Conservation (phyloP, 2,329 filamentous ascomycete genomes). For the Diaporthe ilicicola region DNA sequence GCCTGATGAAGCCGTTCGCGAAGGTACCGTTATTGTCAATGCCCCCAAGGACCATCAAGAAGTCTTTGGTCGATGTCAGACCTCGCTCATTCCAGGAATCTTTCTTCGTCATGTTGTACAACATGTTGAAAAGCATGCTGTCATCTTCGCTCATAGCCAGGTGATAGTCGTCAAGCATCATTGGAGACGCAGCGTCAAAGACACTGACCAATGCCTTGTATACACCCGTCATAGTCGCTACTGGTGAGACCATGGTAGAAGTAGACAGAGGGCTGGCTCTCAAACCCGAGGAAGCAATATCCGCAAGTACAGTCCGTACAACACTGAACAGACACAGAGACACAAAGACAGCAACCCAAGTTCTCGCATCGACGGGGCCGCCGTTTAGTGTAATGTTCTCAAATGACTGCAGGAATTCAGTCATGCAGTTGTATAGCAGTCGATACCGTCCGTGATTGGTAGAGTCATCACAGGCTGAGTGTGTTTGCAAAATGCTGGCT, state of each 20-base stretch:
- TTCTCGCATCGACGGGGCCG: conserved; percentile 49
- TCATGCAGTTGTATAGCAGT: conserved; percentile 59
- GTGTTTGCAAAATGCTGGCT: conserved; percentile 43
- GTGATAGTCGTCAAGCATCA: conserved; percentile 54
- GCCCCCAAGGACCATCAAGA: conserved; percentile 58
- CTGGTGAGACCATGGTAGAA: conserved; percentile 29
- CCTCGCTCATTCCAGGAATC: conserved; percentile 56
- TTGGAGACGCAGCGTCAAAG: conserved; percentile 54
- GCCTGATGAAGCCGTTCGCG: conserved; percentile 53
- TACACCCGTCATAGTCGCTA: conserved; percentile 55
- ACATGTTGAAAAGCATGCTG: conserved; percentile 51
- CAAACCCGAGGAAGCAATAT: conserved; percentile 48
- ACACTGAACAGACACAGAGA: conserved; percentile 68
- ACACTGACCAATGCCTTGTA: conserved; percentile 61
- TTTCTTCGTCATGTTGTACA: conserved; percentile 55
- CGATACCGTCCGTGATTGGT: conserved; percentile 57
- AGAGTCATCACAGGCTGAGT: conserved; percentile 50
- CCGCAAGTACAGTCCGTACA: conserved; percentile 59
- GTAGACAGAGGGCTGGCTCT: conserved; percentile 28
- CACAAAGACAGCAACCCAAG: conserved; percentile 61
- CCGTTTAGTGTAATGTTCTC: conserved; percentile 54
- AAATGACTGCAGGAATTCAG: conserved; percentile 61
- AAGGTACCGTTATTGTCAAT: conserved; percentile 48
- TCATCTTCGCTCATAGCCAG: conserved; percentile 55
- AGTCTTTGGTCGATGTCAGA: conserved; percentile 58